A percentile compares a stretch with the other conserved stretches of the same genome.
Conservation (phyloP, 257 asterid species). For the Solanum sejunctum region DNA sequence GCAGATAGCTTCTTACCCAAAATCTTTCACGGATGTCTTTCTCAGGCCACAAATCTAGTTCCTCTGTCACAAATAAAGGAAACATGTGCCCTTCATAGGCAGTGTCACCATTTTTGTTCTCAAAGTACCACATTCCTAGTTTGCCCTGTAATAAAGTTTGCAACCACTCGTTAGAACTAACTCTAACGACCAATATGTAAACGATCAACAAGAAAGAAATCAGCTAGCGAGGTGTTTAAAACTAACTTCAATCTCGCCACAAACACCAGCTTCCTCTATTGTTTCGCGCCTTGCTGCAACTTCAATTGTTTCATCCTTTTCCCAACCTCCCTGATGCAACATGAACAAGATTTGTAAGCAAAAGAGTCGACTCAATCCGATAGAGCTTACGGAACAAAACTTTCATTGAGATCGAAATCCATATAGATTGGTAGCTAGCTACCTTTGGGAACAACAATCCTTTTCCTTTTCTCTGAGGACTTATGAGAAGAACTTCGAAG, state of each 20-base stretch:
- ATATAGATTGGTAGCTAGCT: not conserved
- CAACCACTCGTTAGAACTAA: not conserved
- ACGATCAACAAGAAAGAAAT: not conserved
- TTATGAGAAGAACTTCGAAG: conserved; percentile 68
- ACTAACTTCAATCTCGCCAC: conserved; percentile 69
- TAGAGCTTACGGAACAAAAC: not conserved
- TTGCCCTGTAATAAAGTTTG: conserved; percentile 20
- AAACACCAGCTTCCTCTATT: conserved; percentile 86
- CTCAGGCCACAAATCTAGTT: conserved; percentile 87
- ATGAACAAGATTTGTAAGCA: not conserved
- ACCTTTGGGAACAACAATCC: conserved; percentile 91
- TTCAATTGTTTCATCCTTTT: conserved; percentile 53
- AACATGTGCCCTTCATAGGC: conserved; percentile 68
- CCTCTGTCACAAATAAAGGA: conserved; percentile 57
- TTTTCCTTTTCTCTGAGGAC: conserved; percentile 69
- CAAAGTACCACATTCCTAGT: conserved; percentile 65
- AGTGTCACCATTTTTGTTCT: conserved; percentile 38
- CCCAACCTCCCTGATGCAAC: conserved; percentile 81
- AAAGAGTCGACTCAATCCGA: not conserved
- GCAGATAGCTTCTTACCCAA: conserved; percentile 33
- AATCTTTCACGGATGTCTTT: conserved; percentile 65
- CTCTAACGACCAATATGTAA: not conserved
- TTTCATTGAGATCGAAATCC: not conserved
- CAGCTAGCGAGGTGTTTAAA: not conserved
- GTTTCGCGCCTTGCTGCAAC: conserved; percentile 85